Evolutionary conservation across 2,329 filamentous ascomycete genomes (phyloP).

Genomic region (Acrodontium crateriforme): DNA sequence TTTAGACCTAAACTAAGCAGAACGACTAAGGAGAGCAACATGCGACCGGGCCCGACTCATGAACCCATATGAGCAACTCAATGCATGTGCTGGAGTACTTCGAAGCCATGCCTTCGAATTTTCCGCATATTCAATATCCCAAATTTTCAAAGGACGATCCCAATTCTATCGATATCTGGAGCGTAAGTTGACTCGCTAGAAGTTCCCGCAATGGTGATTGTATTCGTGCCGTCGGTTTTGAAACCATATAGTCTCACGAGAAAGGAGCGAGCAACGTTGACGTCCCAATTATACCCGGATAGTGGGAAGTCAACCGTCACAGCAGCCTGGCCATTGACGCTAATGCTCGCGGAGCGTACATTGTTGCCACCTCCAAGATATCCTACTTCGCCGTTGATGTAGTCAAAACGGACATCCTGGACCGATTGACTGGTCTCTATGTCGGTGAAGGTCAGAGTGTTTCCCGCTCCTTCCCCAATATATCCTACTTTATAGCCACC

Average conservation of each 20-base stretch:
- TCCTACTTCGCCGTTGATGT: conserved; percentile 27
- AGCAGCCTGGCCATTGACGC: conserved; percentile 24
- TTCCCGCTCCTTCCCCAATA: conserved; percentile 15
- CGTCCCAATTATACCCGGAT: conserved; percentile 27
- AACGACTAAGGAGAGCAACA: too few relatives aligned
- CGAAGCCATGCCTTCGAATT: too few relatives aligned
- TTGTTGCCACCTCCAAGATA: conserved; percentile 22
- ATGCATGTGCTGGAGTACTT: too few relatives aligned
- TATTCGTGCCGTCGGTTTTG: conserved; percentile 11
- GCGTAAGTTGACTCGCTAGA: conserved; percentile 5
- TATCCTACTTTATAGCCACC: conserved; percentile 21
- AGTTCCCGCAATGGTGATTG: conserved; percentile 13
- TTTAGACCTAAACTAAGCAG: too few relatives aligned
- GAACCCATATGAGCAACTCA: too few relatives aligned
- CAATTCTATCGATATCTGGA: conserved; percentile 18
- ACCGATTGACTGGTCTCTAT: conserved; percentile 17
- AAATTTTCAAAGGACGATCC: too few relatives aligned
- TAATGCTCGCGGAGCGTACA: conserved; percentile 23
- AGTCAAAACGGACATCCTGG: conserved; percentile 25
- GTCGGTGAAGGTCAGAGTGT: conserved; percentile 17
- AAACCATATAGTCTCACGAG: conserved; percentile 16
- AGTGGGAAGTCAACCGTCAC: conserved; percentile 26
- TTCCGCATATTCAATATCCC: too few relatives aligned
- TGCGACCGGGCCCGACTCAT: too few relatives aligned
- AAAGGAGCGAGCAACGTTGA: conserved; percentile 14